Percentiles rank a stretch among this genome's conserved stretches.
Conservation (phyloP, 441 rosid species). For the Arabidopsis hybrid region DNA sequence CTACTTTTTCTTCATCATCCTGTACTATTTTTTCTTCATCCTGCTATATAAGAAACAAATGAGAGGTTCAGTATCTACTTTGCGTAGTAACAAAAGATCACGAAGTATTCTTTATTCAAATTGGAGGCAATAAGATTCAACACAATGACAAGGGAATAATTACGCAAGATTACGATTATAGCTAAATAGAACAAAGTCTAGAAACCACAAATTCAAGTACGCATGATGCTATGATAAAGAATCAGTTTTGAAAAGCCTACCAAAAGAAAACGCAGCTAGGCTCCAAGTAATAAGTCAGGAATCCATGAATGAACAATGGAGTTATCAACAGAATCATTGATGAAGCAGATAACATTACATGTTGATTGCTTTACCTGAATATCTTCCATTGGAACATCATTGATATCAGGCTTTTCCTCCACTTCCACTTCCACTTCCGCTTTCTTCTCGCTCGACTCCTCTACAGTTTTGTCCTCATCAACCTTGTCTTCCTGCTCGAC, state of each 20-base stretch:
- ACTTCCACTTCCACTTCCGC: slow-evolving; percentile 23
- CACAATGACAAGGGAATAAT: not conserved
- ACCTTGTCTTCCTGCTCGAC: slow-evolving; percentile 52
- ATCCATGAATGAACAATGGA: slow-evolving; percentile 5
- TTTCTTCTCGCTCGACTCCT: slow-evolving; percentile 51
- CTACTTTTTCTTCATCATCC: slow-evolving; percentile 43
- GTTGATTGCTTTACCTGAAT: slow-evolving; percentile 56
- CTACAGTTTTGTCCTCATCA: slow-evolving; percentile 50
- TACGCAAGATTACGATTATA: not conserved
- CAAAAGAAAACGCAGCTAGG: too few species aligned
- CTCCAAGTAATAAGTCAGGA: not conserved
- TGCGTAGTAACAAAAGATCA: not conserved
- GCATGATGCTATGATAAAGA: too few species aligned
- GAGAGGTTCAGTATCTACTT: slow-evolving; percentile 27
- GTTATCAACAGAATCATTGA: not conserved
- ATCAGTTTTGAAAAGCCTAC: too few species aligned
- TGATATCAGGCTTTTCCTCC: slow-evolving; percentile 83
- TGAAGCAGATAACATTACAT: not conserved
- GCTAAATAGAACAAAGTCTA: not conserved
- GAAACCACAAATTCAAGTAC: not conserved
- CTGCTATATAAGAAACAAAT: slow-evolving; percentile 49
- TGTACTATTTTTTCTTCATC: slow-evolving; percentile 44
- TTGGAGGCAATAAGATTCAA: not conserved
- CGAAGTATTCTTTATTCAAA: not conserved
- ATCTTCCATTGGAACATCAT: slow-evolving; percentile 76